Conservation (phyloP, 2,329 filamentous ascomycete genomes). For the Clonostachys sp. region DNA sequence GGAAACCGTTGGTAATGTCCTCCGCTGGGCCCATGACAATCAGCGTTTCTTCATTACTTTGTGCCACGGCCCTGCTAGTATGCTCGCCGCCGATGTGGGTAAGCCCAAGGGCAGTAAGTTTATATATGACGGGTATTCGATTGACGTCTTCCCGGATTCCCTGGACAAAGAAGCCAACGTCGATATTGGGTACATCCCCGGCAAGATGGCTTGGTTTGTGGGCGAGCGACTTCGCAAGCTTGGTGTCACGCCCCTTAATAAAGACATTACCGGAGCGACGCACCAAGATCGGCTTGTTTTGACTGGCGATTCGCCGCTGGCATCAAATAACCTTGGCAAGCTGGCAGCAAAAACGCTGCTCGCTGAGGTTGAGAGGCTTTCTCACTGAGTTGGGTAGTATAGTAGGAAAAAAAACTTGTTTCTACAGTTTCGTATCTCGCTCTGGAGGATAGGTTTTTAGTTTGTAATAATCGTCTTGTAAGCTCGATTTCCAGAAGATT, state of each 20-base stretch:
- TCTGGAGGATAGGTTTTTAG: too few relatives aligned
- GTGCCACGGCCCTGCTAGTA: not conserved
- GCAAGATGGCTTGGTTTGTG: slow-evolving; percentile 12
- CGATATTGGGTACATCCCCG: slow-evolving; percentile 11
- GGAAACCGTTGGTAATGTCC: slow-evolving; percentile 7
- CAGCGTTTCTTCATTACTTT: slow-evolving; percentile 4
- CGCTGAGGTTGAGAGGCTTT: slow-evolving; percentile 2
- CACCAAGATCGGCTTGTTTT: slow-evolving; percentile 7
- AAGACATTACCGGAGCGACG: slow-evolving; percentile 6
- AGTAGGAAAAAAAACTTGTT: too few relatives aligned
- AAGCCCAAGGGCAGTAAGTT: slow-evolving; percentile 7
- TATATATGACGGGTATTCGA: slow-evolving; percentile 10
- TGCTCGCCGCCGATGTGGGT: slow-evolving; percentile 6
- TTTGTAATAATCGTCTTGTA: too few relatives aligned
- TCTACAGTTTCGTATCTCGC: too few relatives aligned
- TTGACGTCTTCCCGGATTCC: slow-evolving; percentile 10
- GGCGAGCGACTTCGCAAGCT: slow-evolving; percentile 6
- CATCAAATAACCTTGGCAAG: slow-evolving; percentile 10
- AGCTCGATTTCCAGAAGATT: too few relatives aligned
- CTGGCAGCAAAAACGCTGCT: slow-evolving; percentile 8
- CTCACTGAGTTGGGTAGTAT: too few relatives aligned
- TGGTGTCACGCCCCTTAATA: slow-evolving; percentile 7
- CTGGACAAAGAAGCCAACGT: slow-evolving; percentile 8
- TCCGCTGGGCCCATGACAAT: slow-evolving; percentile 10
- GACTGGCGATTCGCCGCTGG: slow-evolving; percentile 11